These are phyloP conservation scores for Hawksworthiomyces lignivorus DNA, from an alignment of 2,329 filamentous ascomycete species.

Conservation along the genomic window DNA sequence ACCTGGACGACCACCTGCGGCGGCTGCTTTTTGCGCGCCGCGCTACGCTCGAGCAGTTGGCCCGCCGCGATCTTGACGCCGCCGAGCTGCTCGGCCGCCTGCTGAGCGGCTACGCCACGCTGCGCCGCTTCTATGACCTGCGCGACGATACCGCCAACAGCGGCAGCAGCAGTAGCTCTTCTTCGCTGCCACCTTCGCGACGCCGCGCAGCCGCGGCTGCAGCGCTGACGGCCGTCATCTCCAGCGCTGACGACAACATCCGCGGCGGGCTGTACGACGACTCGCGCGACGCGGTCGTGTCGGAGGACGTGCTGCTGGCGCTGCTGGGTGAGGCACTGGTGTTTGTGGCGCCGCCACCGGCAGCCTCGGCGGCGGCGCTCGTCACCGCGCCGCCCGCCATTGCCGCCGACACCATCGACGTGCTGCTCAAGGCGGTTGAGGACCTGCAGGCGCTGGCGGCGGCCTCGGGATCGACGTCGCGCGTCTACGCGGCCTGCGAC, in stretches of 20 bases:
- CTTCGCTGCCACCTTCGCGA: conserved; percentile 44
- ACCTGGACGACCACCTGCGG: conserved; percentile 66
- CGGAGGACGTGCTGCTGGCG: conserved; percentile 77
- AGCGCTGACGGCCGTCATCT: conserved; percentile 74
- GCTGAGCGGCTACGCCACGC: conserved; percentile 84
- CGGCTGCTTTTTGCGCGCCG: conserved; percentile 65
- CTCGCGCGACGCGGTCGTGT: conserved; percentile 71
- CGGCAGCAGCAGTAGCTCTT: conserved; percentile 14
- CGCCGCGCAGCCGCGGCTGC: conserved; percentile 65
- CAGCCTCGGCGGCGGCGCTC: neutral
- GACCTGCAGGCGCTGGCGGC: conserved; percentile 67
- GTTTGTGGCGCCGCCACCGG: conserved; percentile 41
- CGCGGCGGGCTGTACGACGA: conserved; percentile 84
- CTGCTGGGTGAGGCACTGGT: conserved; percentile 77
- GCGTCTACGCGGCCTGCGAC: conserved; percentile 66
- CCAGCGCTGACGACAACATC: conserved; percentile 82
- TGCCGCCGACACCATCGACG: conserved; percentile 64
- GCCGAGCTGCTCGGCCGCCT: conserved; percentile 77
- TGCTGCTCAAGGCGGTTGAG: conserved; percentile 68
- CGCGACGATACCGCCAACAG: too few species aligned
- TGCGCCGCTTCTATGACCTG: conserved; percentile 85
- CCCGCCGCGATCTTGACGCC: conserved; percentile 68
- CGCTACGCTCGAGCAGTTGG: conserved; percentile 62
- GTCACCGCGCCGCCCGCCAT: conserved; percentile 30
- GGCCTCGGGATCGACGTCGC: too few species aligned